Base-by-base conservation (phyloP, 306 rosid genomes). In the Cucurbita ficifolia region DNA sequence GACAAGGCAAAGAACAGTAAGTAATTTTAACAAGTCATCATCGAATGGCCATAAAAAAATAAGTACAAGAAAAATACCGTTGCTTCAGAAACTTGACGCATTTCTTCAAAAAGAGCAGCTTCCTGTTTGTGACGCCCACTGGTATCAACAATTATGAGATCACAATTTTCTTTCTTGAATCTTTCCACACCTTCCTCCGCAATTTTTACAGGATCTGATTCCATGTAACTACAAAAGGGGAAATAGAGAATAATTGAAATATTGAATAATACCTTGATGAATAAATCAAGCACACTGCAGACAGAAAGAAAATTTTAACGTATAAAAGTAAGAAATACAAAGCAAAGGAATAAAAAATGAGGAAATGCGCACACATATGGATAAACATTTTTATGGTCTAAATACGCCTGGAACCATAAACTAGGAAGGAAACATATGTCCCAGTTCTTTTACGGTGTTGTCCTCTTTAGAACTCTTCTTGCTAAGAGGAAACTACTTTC, bases 1-100 rank as follows among this genome's bases (percentile, higher is more conserved):
- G 72, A 65, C 73, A 85, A 52, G 76, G 52, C 77, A 76, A 54
- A 33, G 62, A 86, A 75, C 5, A 54, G 76, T 70, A 62, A 81
- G 69, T 53, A 46, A 77, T 38, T 62, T 55, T 38, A 45, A 51
- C 51, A 54, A 67, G 22, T 60, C 16, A 57, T 67, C 8, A 48
- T 21, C 52, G 29, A 62, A 49, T 76, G 10, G 56, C 36, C 18
- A 67, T 14, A 52, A 49, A 61, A 64, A 49, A 59, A 55, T 10
- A 49, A 79, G 74, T 56, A 49, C 76, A 42, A 79, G 64, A 73
- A 86, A 48, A 69, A n/a, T 87, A 90, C 97, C 77, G 96, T 88
- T 59, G 98, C 96, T 87, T 88, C 92, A 10, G 96, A 84, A 84
- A 90, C 91, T 87, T 89, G 96, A 18, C 96, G 88, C 96, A 88